A percentile compares a stretch with the other conserved stretches of the same genome.
These are phyloP conservation scores for Boeremia lycopersici DNA, from an alignment of 2,329 filamentous ascomycete species.

Conservation along the genomic window DNA sequence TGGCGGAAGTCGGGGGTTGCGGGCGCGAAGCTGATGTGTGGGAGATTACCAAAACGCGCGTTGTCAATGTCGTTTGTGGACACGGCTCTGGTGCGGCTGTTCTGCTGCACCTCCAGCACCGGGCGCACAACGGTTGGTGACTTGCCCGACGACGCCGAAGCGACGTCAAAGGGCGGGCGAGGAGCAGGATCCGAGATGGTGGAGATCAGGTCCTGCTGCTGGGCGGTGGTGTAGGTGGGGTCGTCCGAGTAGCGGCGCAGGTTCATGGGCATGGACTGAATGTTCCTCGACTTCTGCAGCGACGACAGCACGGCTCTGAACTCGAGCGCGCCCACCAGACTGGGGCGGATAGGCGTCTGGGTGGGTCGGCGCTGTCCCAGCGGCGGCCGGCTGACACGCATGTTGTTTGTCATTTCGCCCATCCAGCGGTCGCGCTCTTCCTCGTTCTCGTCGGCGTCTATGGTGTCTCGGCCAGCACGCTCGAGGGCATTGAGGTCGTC, in stretches of 20 bases:
- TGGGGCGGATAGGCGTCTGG: conserved; percentile 86
- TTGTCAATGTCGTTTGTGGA: conserved; percentile 64
- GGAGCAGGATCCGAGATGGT: conserved; percentile 55
- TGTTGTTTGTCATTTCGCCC: conserved; percentile 88
- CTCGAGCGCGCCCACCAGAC: conserved; percentile 89
- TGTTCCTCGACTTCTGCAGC: conserved; percentile 79
- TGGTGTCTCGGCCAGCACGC: conserved; percentile 61
- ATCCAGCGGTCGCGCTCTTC: conserved; percentile 68
- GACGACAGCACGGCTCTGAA: conserved; percentile 91
- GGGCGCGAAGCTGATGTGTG: conserved; percentile 45
- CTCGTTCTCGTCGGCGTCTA: conserved; percentile 64
- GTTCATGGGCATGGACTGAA: conserved; percentile 72
- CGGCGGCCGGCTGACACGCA: conserved; percentile 79
- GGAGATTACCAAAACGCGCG: conserved; percentile 46
- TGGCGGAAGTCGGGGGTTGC: conserved; percentile 39
- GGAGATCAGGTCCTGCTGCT: conserved; percentile 56
- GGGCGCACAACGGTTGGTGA: conserved; percentile 34
- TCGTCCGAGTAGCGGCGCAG: conserved; percentile 73
- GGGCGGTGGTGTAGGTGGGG: conserved; percentile 52
- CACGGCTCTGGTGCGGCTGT: conserved; percentile 58
- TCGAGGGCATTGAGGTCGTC: conserved; percentile 70
- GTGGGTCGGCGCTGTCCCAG: conserved; percentile 71
- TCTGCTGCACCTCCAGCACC: conserved; percentile 37
- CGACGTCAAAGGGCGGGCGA: conserved; percentile 45
- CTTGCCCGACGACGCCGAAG: conserved; percentile 21